phyloP scores from a whole-genome alignment of 1,139 yeast species.

The Sugiyamaella pinicola region DNA sequence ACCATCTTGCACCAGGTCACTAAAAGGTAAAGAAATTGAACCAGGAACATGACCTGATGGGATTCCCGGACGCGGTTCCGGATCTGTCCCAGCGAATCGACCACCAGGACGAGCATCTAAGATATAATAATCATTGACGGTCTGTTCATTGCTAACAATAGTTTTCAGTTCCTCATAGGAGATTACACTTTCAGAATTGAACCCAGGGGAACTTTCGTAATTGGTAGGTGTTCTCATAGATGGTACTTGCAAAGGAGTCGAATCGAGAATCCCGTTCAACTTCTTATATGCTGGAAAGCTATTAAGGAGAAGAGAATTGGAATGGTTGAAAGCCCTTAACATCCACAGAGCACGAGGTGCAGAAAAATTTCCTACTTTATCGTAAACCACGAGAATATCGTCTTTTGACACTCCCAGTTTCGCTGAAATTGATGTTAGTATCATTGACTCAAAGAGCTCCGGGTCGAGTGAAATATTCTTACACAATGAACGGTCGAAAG shows the following conservation, averaged over 20 bases:
- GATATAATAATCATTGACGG: conserved; percentile 47
- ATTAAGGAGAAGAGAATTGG: conserved; percentile 65
- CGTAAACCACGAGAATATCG: conserved; percentile 80
- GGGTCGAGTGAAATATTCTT: too few relatives aligned
- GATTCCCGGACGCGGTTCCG: conserved; percentile 87
- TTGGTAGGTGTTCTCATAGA: conserved; percentile 36
- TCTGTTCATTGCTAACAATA: conserved; percentile 53
- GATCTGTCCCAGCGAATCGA: conserved; percentile 73
- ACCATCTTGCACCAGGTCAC: conserved; percentile 51
- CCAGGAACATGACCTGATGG: conserved; percentile 90
- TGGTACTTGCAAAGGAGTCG: conserved; percentile 29
- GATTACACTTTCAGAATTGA: conserved; percentile 54
- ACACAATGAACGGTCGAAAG: conserved; percentile 55
- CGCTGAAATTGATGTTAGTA: conserved; percentile 13
- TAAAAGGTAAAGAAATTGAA: conserved; percentile 76
- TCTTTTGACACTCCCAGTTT: conserved; percentile 44
- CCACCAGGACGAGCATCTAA: conserved; percentile 81
- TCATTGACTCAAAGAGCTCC: neutral
- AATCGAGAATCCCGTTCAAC: conserved; percentile 46
- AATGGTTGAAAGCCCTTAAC: conserved; percentile 74
- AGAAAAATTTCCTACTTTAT: conserved; percentile 78
- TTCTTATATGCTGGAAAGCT: conserved; percentile 59
- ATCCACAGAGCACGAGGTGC: conserved; percentile 95
- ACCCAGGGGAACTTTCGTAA: conserved; percentile 47
- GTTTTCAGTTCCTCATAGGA: conserved; percentile 63